These are phyloP conservation scores for Wickerhamiella infanticola DNA, from an alignment of 1,139 yeast species.

Conservation along the genomic window DNA sequence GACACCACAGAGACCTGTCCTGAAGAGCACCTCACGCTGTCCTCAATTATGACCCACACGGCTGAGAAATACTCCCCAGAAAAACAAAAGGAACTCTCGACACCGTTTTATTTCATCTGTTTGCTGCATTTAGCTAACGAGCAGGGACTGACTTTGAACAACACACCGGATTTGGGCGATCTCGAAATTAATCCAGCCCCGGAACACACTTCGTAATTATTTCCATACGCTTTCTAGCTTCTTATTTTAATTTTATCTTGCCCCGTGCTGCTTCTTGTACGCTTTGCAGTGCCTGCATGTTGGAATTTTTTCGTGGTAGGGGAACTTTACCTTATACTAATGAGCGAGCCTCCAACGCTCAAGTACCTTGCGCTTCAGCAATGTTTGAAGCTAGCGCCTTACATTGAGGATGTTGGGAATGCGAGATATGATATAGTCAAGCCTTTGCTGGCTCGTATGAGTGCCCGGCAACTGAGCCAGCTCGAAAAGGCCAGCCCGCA, in stretches of 20 bases:
- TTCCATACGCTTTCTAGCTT: background rate
- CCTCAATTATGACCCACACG: slow-evolving; percentile 30
- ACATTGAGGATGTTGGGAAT: slow-evolving; percentile 16
- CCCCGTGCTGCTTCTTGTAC: background rate
- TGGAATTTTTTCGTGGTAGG: background rate
- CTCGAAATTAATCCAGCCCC: slow-evolving; percentile 26
- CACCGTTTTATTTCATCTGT: slow-evolving; percentile 79
- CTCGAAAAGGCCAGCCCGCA: slow-evolving; percentile 15
- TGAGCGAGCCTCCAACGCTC: slow-evolving; percentile 9
- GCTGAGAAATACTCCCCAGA: slow-evolving; percentile 22
- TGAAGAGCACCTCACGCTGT: slow-evolving; percentile 26
- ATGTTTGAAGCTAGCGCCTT: slow-evolving; percentile 8
- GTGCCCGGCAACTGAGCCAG: slow-evolving; percentile 13
- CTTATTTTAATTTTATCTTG: background rate
- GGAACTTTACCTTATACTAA: background rate
- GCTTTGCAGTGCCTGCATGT: background rate
- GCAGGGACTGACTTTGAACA: slow-evolving; percentile 53
- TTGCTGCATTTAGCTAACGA: slow-evolving; percentile 79
- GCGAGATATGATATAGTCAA: slow-evolving; percentile 15
- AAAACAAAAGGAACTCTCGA: slow-evolving; percentile 46
- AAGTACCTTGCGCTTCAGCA: slow-evolving; percentile 10
- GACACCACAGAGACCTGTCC: slow-evolving; percentile 4
- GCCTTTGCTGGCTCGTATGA: slow-evolving; percentile 14
- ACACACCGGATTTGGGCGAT: slow-evolving; percentile 43
- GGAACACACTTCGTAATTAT: background rate